Conservation (phyloP, 495 filamentous ascomycete genomes). For the Penicillium argentinense region DNA sequence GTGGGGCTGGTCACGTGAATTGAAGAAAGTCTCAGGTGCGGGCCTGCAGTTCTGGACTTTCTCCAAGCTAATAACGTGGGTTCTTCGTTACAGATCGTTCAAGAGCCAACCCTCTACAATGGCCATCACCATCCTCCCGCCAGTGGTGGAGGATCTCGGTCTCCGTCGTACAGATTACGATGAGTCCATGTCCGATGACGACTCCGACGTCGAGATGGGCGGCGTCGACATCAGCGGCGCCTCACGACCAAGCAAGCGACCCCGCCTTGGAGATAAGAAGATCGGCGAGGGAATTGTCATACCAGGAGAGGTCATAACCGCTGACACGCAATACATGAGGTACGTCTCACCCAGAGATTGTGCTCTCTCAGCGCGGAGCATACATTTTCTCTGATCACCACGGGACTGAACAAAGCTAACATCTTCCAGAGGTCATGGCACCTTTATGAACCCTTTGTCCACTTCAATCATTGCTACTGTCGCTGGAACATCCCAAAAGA, state of each 20-base stretch:
- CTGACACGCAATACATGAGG: constrained; percentile 97
- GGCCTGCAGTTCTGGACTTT: constrained; percentile 7
- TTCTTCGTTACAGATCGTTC: constrained; percentile 1
- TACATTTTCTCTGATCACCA: background rate
- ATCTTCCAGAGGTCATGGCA: constrained; percentile 71
- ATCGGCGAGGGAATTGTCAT: constrained; percentile 65
- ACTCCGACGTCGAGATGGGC: constrained; percentile 61
- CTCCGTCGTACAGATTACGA: constrained; percentile 32
- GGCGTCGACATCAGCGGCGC: too few species aligned
- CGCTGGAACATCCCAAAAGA: constrained; percentile 81
- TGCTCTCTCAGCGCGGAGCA: constrained; percentile 4
- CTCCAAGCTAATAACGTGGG: background rate
- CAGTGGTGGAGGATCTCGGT: constrained; percentile 45
- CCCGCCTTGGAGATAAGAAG: constrained; percentile 30
- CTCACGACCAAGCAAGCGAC: constrained; percentile 42
- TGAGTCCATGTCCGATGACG: constrained; percentile 55
- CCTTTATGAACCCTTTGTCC: constrained; percentile 59
- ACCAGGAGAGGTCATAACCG: constrained; percentile 84
- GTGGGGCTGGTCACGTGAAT: constrained; percentile 20
- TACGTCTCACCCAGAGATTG: constrained; percentile 37
- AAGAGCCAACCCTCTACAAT: constrained; percentile 39
- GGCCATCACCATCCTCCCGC: constrained; percentile 79
- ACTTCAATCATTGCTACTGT: constrained; percentile 80
- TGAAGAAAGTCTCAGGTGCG: constrained; percentile 20
- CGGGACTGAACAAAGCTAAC: constrained; percentile 20